Evolutionary conservation across 495 filamentous ascomycete species (phyloP).

Genomic region (Parmelia sp.): DNA sequence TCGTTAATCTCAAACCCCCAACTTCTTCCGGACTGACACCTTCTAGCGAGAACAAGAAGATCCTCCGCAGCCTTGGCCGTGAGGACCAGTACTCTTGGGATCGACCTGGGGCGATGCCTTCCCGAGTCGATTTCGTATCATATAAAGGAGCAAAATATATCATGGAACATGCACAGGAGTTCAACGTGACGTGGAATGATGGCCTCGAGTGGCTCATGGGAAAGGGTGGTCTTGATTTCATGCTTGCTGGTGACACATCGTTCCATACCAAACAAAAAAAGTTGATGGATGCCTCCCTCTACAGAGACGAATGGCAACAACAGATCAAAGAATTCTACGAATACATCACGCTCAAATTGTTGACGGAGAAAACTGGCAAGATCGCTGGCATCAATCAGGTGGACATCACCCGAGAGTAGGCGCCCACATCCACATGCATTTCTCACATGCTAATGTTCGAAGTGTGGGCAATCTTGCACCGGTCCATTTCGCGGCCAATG

Average conservation of each 20-base stretch:
- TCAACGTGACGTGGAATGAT: constrained; percentile 57
- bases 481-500: constrained; percentile 61
- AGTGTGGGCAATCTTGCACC: constrained; percentile 65
- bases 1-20: not conserved
- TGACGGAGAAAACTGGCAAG: constrained; percentile 58
- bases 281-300: constrained; percentile 39
- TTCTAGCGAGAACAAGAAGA: constrained; percentile 58
- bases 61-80: constrained; percentile 63
- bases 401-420: constrained; percentile 67
- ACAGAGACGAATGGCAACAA: constrained; percentile 43
- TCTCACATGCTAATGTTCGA: constrained; percentile 2
- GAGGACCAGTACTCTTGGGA: constrained; percentile 68
- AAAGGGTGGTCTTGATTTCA: constrained; percentile 50
- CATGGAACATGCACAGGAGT: constrained; percentile 54
- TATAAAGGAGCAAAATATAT: constrained; percentile 59
- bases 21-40: constrained; percentile 3
- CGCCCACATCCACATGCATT: constrained; percentile 2
- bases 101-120: constrained; percentile 43
- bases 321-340: constrained; percentile 53
- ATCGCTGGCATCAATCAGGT: constrained; percentile 54
- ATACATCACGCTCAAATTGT: constrained; percentile 55
- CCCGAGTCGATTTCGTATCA: constrained; percentile 50
- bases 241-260: constrained; percentile 48
- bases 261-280: constrained; percentile 39
- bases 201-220: constrained; percentile 49